Evolutionary conservation across 2,329 filamentous ascomycete genomes (phyloP), one percentile per base, ranked within the genome.

Genomic region (Hymenoscyphus fructigenus): DNA sequence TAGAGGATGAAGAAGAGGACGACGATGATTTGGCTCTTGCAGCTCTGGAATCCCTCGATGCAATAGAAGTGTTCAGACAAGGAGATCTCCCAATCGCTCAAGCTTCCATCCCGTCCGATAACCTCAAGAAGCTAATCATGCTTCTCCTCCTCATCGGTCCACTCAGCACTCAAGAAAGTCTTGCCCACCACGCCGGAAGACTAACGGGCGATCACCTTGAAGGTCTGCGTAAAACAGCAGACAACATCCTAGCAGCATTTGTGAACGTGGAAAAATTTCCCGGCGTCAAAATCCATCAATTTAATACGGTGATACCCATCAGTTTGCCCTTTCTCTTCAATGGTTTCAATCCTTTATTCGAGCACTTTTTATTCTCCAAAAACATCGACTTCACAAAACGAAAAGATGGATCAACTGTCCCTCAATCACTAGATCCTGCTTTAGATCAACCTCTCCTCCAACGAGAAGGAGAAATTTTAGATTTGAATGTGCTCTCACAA

Each of bases 331-430:
- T 86, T 70, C 77, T 93, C 0, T 91, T 93, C 73, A 79, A 84
- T 61, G 87, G 88, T 0, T 83, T 92, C 67, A 86, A 85, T 67
- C 82, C 87, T 0, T 78, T 93, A 1, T 92, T 92, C 74, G 89
- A 91, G 69, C 88, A 89, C 73, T 92, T 93, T 69, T 81, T 92
- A 29, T 93, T 92, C 71, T 89, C 88, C 29, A 89, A 88, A 71
- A 88, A 88, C 68, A 79, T 92, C 26, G 86, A 91, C 69, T 84
- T 91, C 61, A 85, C 72, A 3, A 76, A 75, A 64, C 72, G 72
- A 36, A 74, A 75, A 64, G 71, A 74, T 56, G 66, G 71, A 2
- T 65, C 69, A 4, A 61, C 66, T 34, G 23, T 69, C 47, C 61
- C 66, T 34, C 63, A 66, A 60, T 58, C 64, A 10, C 62, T 64